Evolutionary conservation across 495 filamentous ascomycete species (phyloP).

Genomic region (Mytilinidion resinicola): DNA sequence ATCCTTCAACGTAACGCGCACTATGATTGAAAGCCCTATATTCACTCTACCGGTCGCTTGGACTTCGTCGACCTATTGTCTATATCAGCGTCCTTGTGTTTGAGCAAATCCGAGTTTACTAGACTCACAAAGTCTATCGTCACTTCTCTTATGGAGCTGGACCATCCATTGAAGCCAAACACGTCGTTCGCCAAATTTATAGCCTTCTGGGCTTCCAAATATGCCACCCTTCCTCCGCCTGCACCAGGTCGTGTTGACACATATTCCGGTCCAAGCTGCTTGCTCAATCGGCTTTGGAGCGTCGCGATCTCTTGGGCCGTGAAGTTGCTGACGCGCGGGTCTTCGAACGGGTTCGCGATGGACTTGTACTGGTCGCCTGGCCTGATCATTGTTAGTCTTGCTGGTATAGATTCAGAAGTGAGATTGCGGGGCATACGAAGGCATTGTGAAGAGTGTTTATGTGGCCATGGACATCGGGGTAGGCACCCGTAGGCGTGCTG

Average conservation of each 20-base stretch:
- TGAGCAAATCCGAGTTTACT: not conserved
- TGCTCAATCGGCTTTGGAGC: constrained; percentile 76
- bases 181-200: constrained; percentile 96
- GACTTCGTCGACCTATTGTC: constrained; percentile 55
- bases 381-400: constrained; percentile 40
- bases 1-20: constrained; percentile 82
- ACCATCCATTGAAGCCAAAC: constrained; percentile 99
- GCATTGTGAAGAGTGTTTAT: not conserved
- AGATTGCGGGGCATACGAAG: not conserved
- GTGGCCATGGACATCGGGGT: not conserved
- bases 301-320: constrained; percentile 88
- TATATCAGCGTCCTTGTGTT: constrained; percentile 1
- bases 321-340: constrained; percentile 66
- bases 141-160: constrained; percentile 77
- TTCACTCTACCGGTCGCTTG: constrained; percentile 60
- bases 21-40: constrained; percentile 77
- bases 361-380: constrained; percentile 67
- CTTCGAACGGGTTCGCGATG: constrained; percentile 71
- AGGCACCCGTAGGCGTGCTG: not conserved
- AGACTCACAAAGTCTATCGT: constrained; percentile 78
- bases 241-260: constrained; percentile 78
- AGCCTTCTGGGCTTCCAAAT: constrained; percentile 86
- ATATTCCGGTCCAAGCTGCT: constrained; percentile 95
- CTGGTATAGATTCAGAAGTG: not conserved
- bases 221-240: constrained; percentile 77